These are phyloP conservation scores for Cutaneotrichosporon dermatis DNA, from an alignment of 1,284 basidiomycete species.

Conservation along the genomic window DNA sequence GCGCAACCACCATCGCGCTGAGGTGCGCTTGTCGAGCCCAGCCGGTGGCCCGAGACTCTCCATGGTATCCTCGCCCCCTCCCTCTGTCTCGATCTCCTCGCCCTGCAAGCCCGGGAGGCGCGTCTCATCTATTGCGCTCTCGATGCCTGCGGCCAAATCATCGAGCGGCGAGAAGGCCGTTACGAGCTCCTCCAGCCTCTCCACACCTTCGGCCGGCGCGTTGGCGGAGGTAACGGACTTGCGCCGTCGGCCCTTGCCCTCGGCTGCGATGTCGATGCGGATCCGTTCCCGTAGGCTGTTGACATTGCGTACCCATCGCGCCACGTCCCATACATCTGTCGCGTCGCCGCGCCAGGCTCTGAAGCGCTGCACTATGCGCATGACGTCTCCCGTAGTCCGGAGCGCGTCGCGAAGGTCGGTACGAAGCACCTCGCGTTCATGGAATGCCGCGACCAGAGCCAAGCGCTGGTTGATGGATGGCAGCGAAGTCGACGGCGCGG, in stretches of 20 bases:
- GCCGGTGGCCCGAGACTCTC: slow-evolving; percentile 5
- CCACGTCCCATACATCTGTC: slow-evolving; percentile 51
- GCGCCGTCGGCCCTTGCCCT: slow-evolving; percentile 5
- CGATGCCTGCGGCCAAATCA: slow-evolving; percentile 60
- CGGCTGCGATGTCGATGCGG: neutral
- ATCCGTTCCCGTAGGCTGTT: slow-evolving; percentile 26
- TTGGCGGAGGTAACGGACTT: neutral
- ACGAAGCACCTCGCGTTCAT: slow-evolving; percentile 60
- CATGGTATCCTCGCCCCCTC: slow-evolving; percentile 4
- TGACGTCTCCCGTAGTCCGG: slow-evolving; percentile 63
- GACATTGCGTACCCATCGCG: slow-evolving; percentile 33
- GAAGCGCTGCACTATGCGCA: slow-evolving; percentile 75
- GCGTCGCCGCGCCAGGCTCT: slow-evolving; percentile 64
- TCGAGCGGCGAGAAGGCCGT: slow-evolving; percentile 57
- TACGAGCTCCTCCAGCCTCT: slow-evolving; percentile 53
- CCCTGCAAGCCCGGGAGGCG: slow-evolving; percentile 22
- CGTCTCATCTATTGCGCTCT: slow-evolving; percentile 54
- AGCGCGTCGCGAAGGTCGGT: slow-evolving; percentile 63
- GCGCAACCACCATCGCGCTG: slow-evolving; percentile 59
- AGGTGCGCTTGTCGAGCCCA: slow-evolving; percentile 22
- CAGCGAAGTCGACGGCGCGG: slow-evolving; percentile 68
- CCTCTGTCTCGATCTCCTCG: slow-evolving; percentile 23
- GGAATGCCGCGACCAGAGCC: slow-evolving; percentile 72
- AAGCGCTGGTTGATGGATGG: slow-evolving; percentile 69
- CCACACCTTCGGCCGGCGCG: slow-evolving; percentile 14